Percentiles rank a stretch among this genome's conserved stretches.
phyloP scores from a whole-genome alignment of 164 flowering plant genomes.

The Vitis rotundifolia region DNA sequence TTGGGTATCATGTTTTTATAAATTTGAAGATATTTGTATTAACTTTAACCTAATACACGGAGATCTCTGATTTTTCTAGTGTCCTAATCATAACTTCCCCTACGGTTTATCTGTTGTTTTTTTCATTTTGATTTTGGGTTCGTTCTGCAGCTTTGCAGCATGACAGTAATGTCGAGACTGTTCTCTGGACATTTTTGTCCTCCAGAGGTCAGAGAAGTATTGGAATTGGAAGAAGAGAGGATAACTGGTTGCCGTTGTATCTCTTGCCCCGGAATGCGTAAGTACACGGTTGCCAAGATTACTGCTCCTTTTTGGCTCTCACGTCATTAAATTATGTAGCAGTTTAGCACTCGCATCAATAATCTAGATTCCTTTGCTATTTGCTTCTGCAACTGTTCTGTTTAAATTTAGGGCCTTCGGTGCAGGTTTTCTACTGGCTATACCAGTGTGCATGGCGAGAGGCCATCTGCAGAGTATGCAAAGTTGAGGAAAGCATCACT shows the following conservation, averaged over 20 bases:
- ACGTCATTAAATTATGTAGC: too few species aligned
- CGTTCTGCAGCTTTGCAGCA: constrained; percentile 30
- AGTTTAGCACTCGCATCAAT: not conserved
- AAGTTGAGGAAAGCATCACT: constrained; percentile 81
- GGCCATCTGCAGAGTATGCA: constrained; percentile 93
- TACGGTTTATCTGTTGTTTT: too few species aligned
- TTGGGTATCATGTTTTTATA: too few species aligned
- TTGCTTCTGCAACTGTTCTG: not conserved
- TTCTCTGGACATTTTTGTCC: constrained; percentile 11
- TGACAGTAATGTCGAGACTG: constrained; percentile 4
- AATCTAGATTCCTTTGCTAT: not conserved
- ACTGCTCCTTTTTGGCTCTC: not conserved
- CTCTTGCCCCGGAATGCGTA: constrained; percentile 27
- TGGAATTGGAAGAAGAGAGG: constrained; percentile 16
- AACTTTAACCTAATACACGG: too few species aligned
- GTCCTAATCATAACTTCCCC: too few species aligned
- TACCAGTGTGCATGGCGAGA: constrained; percentile 87
- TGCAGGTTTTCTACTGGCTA: constrained; percentile 79
- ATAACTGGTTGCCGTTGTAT: constrained; percentile 18
- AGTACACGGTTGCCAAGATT: constrained; percentile 12
- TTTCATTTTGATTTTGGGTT: not conserved
- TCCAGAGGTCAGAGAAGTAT: constrained; percentile 10
- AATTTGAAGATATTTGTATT: too few species aligned
- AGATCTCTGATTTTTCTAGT: too few species aligned
- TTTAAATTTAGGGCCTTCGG: constrained; percentile 1